Evolutionary conservation across 2,329 filamentous ascomycete species (phyloP), one percentile per base, ranked within the genome.

Genomic region (Ophiostoma tasmaniense): DNA sequence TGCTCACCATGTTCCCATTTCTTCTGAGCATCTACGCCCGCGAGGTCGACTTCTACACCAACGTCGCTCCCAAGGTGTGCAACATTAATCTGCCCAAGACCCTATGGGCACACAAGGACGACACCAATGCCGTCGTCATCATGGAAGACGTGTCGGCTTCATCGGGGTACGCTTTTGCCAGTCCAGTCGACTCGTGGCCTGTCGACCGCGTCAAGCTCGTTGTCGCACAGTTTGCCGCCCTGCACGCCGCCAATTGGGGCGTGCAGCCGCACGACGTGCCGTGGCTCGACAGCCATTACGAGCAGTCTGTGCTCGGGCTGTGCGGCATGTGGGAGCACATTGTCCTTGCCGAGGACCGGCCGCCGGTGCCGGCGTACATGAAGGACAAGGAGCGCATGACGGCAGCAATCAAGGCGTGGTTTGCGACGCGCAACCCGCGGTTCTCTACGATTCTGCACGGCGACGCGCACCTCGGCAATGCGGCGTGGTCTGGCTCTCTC

Each of bases 301-400:
- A 50, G 20, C 45, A 50, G 45, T 20, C 17, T 20, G 20, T 50
- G 20, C 45, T 50, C 45, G 45, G n/a, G 5, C 20, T 22, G 17
- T 50, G 45, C 45, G 45, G 45, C 68, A 45, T 45, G 17, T 52
- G 55, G 28, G 17, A 25, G 20, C 11, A 25, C 66, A 28, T 67
- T 64, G 66, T 50, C 5, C 45, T 50, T 7, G 45, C 45, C 17
- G 45, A 50, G 20, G 45, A 50, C 45, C 45, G 45, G 14, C 45
- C 17, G 45, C 45, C 45, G 17, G 45, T 50, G 45, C 45, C 45
- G 2, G 45, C 17, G 68, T 79, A 80, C 71, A 73, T 78, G 14
- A 52, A 25, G n/a, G 35, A 45, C 3, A 59, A 70, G 37, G 61
- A 33, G n/a, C 50, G 50, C 66, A 67, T 37, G 66, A 37, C 33